Percentiles rank a stretch among this genome's conserved stretches.
Evolutionary conservation across 768 basidiomycete species (phyloP).

Genomic region (Clitopilus passeckerianus): DNA sequence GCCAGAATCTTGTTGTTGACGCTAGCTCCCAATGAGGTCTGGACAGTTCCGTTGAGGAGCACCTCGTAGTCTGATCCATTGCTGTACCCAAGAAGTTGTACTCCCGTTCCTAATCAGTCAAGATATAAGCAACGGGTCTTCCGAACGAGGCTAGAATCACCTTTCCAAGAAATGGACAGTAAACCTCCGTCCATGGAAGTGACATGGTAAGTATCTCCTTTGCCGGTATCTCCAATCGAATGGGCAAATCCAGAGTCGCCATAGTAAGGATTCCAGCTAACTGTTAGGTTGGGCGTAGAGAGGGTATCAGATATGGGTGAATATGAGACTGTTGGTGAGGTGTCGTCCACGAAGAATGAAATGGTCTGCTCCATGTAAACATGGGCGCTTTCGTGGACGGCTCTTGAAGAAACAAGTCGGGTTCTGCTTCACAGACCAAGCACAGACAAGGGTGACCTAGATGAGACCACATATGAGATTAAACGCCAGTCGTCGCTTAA

Average conservation of each 20-base stretch:
- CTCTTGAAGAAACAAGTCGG: not conserved
- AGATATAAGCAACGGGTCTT: not conserved
- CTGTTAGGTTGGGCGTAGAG: constrained; percentile 38
- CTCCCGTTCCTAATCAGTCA: constrained; percentile 49
- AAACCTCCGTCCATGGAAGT: constrained; percentile 58
- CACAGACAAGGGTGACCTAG: not conserved
- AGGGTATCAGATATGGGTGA: constrained; percentile 55
- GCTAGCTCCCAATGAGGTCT: constrained; percentile 17
- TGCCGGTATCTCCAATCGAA: constrained; percentile 36
- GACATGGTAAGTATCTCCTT: constrained; percentile 55
- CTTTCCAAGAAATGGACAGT: constrained; percentile 55
- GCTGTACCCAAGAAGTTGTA: constrained; percentile 53
- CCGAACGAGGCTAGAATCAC: constrained; percentile 30
- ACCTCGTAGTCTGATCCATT: constrained; percentile 40
- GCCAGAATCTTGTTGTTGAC: constrained; percentile 39
- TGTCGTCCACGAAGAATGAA: constrained; percentile 46
- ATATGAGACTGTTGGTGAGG: constrained; percentile 61
- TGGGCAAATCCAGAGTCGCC: constrained; percentile 41
- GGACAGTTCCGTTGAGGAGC: constrained; percentile 42
- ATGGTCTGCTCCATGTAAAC: constrained; percentile 11
- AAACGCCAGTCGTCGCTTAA: not conserved
- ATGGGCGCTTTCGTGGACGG: constrained; percentile 1
- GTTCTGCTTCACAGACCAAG: not conserved
- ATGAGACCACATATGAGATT: not conserved
- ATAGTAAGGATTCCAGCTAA: constrained; percentile 71